Evolutionary conservation across 805 yeast species (phyloP), one percentile per base, ranked within the genome.

Genomic region (Candida qinlingensis): DNA sequence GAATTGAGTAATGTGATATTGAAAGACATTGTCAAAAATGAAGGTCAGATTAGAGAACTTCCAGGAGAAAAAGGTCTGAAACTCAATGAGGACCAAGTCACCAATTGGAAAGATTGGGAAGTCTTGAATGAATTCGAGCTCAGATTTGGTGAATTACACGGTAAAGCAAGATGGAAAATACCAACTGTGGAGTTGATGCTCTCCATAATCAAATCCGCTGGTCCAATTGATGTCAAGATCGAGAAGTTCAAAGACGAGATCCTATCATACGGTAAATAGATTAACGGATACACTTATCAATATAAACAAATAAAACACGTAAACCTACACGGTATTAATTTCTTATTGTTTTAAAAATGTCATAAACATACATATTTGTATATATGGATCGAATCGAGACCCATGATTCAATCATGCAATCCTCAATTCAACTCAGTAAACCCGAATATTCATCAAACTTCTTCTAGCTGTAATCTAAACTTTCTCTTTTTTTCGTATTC

Each of bases 61-160:
- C 54, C 12, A 73, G 75, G 12, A 60, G 68, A 50, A 59, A 56
- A 9, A 67, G 58, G 10, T 54, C 70, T 30, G 53, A 7, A 39
- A 27, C 12, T 47, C 5, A 59, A 19, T 41, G 51, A 54, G 3
- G 48, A 50, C 5, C 56, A 61, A 26, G 59, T 65, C 2, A 76
- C 83, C 3, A 54, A 65, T 12, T 88, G 96, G 96, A 56, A 70
- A 0, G 81, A 81, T 47, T 88, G 96, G 96, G 53, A 61, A 44
- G 68, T 61, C 36, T 70, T 88, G 33, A 80, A 87, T 55, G 55
- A 62, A 3, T 67, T 63, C 34, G 96, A 88, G 60, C 46, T 68
- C 29, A 55, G 60, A 30, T 59, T 61, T 7, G 96, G 96, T 4
- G 42, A 56, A 27, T 51, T 52, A 25, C 36, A 46, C 7, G 83